Percentiles rank a stretch among this genome's conserved stretches.
These are phyloP conservation scores for Syzygium oleosum DNA, from an alignment of 345 rosid species.

Conservation along the genomic window DNA sequence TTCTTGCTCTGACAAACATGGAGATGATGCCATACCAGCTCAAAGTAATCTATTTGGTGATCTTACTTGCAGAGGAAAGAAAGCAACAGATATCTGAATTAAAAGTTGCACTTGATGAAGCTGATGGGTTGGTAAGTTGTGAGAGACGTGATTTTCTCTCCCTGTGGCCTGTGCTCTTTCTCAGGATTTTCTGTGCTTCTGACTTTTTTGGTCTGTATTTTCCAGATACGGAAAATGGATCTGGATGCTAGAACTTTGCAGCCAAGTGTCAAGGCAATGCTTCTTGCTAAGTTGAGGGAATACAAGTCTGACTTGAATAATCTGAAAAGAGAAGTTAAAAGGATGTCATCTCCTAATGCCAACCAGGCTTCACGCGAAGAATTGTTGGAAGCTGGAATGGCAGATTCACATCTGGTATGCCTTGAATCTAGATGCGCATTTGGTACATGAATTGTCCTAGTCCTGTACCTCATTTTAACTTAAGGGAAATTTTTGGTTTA, in stretches of 20 bases:
- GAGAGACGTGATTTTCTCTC: not conserved
- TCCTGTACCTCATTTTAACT: not conserved
- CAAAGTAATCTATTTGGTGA: not conserved
- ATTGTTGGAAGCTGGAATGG: constrained; percentile 54
- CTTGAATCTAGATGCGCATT: not conserved
- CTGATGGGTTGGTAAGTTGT: constrained; percentile 61
- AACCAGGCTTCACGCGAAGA: constrained; percentile 49
- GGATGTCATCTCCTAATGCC: constrained; percentile 40
- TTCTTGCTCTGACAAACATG: not conserved
- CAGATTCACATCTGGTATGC: constrained; percentile 43
- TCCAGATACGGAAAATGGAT: constrained; percentile 81
- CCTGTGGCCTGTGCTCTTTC: not conserved
- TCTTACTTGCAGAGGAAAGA: constrained; percentile 46
- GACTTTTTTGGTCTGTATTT: not conserved
- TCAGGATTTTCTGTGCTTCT: not conserved
- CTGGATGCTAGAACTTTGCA: constrained; percentile 85
- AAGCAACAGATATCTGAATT: constrained; percentile 44
- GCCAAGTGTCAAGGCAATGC: constrained; percentile 66
- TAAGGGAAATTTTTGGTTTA: not conserved
- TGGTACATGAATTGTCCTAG: not conserved
- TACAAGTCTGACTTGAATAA: constrained; percentile 77
- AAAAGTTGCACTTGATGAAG: constrained; percentile 70
- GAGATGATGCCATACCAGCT: not conserved
- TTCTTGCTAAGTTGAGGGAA: constrained; percentile 83
- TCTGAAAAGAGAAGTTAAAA: constrained; percentile 72